Base-by-base conservation (phyloP, 768 basidiomycete species). In the Boletus rubropictus region DNA sequence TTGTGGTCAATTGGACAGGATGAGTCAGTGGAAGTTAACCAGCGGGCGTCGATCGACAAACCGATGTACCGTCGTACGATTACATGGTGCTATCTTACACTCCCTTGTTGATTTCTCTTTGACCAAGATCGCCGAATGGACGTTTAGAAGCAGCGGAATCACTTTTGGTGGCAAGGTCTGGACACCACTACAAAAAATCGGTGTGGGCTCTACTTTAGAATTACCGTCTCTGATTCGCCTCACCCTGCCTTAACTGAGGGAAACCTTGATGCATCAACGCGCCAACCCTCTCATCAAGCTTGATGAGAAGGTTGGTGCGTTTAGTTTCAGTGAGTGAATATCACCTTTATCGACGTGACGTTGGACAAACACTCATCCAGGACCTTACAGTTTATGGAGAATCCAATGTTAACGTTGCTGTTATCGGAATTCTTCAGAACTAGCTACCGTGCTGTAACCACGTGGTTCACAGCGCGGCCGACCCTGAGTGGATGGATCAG, bases 331-430 rank as follows among this genome's bases (percentile, higher is more conserved):
- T 52, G 27, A 36, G 59, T 32, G 11, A 14, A 7, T 11, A 18
- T 31, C 8, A 15, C 28, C 35, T 42, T 18, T 29, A 8, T 33
- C 9, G 25, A 43, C 14, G 2, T 14, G 7, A 25, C 9, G 7
- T 4, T 37, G 1, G 17, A 35, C 3, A 9, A 12, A 15, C 7
- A 3, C 3, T 35, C 32, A 10, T 28, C 35, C 20, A 80, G 81
- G 82, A 5, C 86, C 89, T 64, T 89, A 89, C 58, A 85, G 84
- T 53, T 61, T 89, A 20, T 89, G 3, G 88, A 89, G 49, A 83
- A 86, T 52, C 87, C 88, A 0, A 4, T 14, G 29, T 12, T 14
- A 14, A 14, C 29, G 12, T 31, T 31, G 6, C 29, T 14, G 1
- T 31, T 34, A 17, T 8, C 4, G n/a, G 33, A 17, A 18, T 34